Evolutionary conservation across 306 rosid species (phyloP), one percentile per base, ranked within the genome.

Genomic region (Cucurbita pepo): DNA sequence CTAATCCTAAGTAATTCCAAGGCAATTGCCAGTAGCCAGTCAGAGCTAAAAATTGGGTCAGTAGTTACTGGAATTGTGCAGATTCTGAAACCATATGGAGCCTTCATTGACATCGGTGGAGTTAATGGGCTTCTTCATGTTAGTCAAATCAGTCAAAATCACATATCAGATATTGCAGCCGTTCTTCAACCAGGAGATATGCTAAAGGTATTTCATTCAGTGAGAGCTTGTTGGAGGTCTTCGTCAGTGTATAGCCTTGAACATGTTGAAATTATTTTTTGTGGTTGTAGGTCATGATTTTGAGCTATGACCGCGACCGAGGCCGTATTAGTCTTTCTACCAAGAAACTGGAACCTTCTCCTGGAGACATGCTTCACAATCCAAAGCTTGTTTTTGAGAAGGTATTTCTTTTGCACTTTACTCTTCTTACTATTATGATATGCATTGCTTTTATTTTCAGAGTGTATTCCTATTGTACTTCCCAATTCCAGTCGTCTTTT

Each of bases 351-450:
- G 98, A 93, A 79, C 98, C 98, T 70, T 87, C 96, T 77, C 98
- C 96, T 37, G 98, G 98, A 13, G 98, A 93, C 83, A 93, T 90
- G 98, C 90, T 93, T 78, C 98, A 96, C 80, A 90, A 93, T 59
- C 98, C 98, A 77, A 86, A 84, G 74, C 91, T 93, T 69, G 97
- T 93, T 56, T 89, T 94, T 74, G 97, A 90, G 87, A 94, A 94
- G 97, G 98, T 93, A 90, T 45, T 43, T 51, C 21, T 44, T 5
- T 41, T 16, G 36, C 75, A 22, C 56, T 69, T 69, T n/a, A 48
- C 57, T 5, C 10, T 45, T 69, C 45, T 64, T 64, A 3, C 71
- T 41, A 64, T 41, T 18, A 10, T 62, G 25, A 63, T 10, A 8
- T 43, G n/a, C 21, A 13, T 34, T 5, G 65, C 18, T 59, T 64